These are phyloP conservation scores for Aspergillus texensis DNA, from an alignment of 2,329 filamentous ascomycete species.

Conservation along the genomic window DNA sequence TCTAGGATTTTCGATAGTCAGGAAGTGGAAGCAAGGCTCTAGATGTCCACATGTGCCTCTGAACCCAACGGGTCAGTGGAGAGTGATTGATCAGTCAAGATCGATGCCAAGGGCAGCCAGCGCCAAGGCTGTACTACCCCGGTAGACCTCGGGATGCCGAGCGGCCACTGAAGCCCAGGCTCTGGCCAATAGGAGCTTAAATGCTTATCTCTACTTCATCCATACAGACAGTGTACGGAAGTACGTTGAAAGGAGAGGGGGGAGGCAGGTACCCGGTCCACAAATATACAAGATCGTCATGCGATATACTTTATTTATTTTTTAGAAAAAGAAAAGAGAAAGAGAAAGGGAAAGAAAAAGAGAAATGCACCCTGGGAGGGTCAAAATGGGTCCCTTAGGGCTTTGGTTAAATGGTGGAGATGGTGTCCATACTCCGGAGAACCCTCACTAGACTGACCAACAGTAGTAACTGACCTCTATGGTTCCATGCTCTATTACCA, in stretches of 20 bases:
- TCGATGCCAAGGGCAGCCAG: background rate
- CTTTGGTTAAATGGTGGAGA: background rate
- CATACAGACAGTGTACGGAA: background rate
- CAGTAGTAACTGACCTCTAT: background rate
- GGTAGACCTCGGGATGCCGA: slow-evolving; percentile 25
- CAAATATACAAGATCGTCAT: background rate
- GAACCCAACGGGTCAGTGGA: no score
- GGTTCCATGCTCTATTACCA: background rate
- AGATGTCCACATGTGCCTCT: background rate
- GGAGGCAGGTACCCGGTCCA: background rate
- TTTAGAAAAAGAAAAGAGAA: background rate
- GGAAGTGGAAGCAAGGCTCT: background rate
- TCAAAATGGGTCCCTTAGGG: background rate
- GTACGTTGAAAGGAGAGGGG: background rate
- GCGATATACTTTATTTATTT: background rate
- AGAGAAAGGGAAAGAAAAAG: background rate
- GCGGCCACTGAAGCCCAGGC: background rate
- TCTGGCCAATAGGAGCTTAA: slow-evolving; percentile 24
- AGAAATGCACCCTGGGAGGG: background rate
- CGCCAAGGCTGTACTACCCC: slow-evolving; percentile 19
- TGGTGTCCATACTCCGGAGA: background rate
- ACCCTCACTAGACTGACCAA: background rate
- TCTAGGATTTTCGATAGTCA: background rate
- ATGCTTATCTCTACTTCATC: slow-evolving; percentile 29
- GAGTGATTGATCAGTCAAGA: background rate